These are phyloP conservation scores for Mortierella hygrophila DNA, from an alignment of 192 early-diverging fungal species.

Conservation along the genomic window DNA sequence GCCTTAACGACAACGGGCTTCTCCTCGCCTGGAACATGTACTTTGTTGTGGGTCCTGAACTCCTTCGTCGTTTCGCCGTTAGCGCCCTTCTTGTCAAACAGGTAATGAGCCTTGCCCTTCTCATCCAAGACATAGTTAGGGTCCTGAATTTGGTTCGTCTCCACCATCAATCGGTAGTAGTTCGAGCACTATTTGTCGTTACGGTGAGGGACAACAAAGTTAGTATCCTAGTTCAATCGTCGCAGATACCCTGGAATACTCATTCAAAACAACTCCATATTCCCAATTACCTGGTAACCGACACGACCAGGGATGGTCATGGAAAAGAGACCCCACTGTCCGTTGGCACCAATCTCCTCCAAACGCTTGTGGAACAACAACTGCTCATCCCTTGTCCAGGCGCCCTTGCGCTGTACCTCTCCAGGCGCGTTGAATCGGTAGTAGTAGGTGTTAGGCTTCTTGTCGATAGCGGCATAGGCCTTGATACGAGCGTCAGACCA, in stretches of 20 bases:
- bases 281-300: slow-evolving; percentile 84
- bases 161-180: slow-evolving; percentile 93
- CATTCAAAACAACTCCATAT: not conserved
- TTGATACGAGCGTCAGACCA: slow-evolving; percentile 95
- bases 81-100: slow-evolving; percentile 88
- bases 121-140: slow-evolving; percentile 93
- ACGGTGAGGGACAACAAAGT: not conserved
- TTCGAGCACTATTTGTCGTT: slow-evolving; percentile 82
- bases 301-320: slow-evolving; percentile 96
- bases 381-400: slow-evolving; percentile 91
- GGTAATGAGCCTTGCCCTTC: slow-evolving; percentile 91
- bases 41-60: slow-evolving; percentile 84
- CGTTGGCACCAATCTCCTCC: slow-evolving; percentile 90
- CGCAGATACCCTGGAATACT: not conserved
- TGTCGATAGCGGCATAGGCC: slow-evolving; percentile 94
- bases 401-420: slow-evolving; percentile 93
- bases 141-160: slow-evolving; percentile 89
- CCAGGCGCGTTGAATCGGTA: slow-evolving; percentile 98
- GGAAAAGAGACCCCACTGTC: slow-evolving; percentile 98
- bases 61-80: slow-evolving; percentile 84
- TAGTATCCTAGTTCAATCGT: not conserved
- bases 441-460: slow-evolving; percentile 97
- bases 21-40: slow-evolving; percentile 48
- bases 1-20: slow-evolving; percentile 39
- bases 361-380: slow-evolving; percentile 87